These are phyloP conservation scores for Fistulifera pelliculosa DNA, from an alignment of 108 stramenopile species.

Conservation along the genomic window DNA sequence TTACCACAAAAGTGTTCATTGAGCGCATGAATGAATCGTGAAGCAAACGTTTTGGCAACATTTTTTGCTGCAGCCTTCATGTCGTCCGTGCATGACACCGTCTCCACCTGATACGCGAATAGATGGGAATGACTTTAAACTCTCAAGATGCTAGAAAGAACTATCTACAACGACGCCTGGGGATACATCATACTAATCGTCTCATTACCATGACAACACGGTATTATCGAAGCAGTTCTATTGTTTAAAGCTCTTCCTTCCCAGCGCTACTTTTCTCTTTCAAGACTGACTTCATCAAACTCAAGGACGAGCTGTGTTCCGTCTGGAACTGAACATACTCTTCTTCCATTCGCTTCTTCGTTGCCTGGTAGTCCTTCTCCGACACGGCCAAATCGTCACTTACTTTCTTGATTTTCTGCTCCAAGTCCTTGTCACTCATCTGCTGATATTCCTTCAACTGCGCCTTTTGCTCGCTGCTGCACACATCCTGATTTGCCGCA, in stretches of 20 bases:
- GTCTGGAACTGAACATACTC: neutral
- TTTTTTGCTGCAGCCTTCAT: no score
- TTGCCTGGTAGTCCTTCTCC: slow-evolving; percentile 41
- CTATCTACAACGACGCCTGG: no score
- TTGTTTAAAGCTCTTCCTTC: neutral
- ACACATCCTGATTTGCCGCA: neutral
- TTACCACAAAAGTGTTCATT: no score
- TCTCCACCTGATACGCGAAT: no score
- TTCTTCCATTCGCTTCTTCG: slow-evolving; percentile 3
- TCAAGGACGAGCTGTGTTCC: neutral
- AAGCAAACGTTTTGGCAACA: no score
- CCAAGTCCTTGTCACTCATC: neutral
- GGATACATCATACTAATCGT: no score
- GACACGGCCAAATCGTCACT: slow-evolving; percentile 51
- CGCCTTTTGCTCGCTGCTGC: neutral
- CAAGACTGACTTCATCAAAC: slow-evolving; percentile 1
- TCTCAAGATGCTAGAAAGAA: no score
- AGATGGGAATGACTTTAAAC: no score
- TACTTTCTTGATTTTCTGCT: neutral
- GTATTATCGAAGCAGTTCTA: no score
- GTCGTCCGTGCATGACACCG: no score
- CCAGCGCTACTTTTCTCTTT: neutral
- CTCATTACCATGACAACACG: no score
- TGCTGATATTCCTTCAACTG: neutral
- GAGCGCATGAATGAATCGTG: no score